Evolutionary conservation across 805 yeast species (phyloP).

Genomic region (Starmera amethionina): DNA sequence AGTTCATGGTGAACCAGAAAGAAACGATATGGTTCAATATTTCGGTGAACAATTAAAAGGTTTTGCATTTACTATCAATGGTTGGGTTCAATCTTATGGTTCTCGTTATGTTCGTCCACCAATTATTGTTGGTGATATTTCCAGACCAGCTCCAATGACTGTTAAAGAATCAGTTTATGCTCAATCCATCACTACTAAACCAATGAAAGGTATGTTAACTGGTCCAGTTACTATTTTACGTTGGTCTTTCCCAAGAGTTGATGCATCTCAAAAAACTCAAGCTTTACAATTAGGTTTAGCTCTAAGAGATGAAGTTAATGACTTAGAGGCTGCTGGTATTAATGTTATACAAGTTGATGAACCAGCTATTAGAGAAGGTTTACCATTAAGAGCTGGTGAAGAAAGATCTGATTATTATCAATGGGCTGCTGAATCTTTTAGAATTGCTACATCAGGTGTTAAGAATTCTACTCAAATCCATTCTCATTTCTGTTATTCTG

Average conservation of each 20-base stretch:
- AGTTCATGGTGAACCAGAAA: constrained; percentile 99
- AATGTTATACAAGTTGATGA: constrained; percentile 98
- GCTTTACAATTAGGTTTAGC: constrained; percentile 96
- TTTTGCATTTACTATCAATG: constrained; percentile 96
- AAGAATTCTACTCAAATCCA: constrained; percentile 93
- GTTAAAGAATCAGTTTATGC: constrained; percentile 99
- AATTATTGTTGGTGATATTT: constrained; percentile 96
- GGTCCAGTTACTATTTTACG: constrained; percentile 99
- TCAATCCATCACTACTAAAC: constrained; percentile 89
- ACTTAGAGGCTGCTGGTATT: constrained; percentile 97
- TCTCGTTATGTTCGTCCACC: constrained; percentile 99
- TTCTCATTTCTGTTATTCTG: constrained; percentile 99
- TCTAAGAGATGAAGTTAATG: constrained; percentile 96
- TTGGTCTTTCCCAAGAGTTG: constrained; percentile 99
- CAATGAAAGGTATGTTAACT: constrained; percentile 99
- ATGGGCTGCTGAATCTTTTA: constrained; percentile 99
- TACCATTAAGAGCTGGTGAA: constrained; percentile 95
- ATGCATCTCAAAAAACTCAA: constrained; percentile 85
- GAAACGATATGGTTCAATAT: constrained; percentile 99
- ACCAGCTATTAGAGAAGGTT: constrained; percentile 99
- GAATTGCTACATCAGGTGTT: constrained; percentile 99
- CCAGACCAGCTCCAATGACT: constrained; percentile 97
- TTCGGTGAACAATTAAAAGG: constrained; percentile 99
- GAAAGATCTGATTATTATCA: constrained; percentile 94
- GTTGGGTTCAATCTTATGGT: constrained; percentile 99